A percentile compares a stretch with the other conserved stretches of the same genome.
These are phyloP conservation scores for Crithidia brevicula DNA, from an alignment of 208 protist genomes.

Conservation along the genomic window DNA sequence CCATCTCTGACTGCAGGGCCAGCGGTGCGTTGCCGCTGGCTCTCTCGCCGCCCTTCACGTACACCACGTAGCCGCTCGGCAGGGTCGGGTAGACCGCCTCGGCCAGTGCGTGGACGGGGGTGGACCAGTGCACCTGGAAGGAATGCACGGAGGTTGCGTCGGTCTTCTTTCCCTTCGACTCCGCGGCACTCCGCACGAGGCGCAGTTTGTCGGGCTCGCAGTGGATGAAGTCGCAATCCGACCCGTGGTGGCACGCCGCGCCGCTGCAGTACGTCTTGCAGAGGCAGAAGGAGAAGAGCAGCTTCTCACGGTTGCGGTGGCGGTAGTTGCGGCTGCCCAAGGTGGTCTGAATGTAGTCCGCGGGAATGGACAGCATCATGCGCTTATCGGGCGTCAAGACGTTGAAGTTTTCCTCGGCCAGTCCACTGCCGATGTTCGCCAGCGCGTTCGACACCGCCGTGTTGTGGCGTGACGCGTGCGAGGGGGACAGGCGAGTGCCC, in stretches of 20 bases:
- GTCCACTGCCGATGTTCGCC: constrained; percentile 26
- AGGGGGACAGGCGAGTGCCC: not conserved
- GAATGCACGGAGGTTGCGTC: constrained; percentile 23
- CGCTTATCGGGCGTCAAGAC: constrained; percentile 69
- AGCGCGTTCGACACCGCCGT: constrained; percentile 20
- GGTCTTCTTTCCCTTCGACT: constrained; percentile 14
- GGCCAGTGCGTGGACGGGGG: constrained; percentile 33
- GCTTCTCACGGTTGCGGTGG: constrained; percentile 41
- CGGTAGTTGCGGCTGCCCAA: constrained; percentile 55
- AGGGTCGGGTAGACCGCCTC: constrained; percentile 50
- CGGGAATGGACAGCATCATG: constrained; percentile 63
- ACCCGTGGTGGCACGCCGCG: constrained; percentile 47
- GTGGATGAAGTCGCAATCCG: constrained; percentile 73
- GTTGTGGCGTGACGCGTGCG: constrained; percentile 11
- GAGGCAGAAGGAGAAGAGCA: constrained; percentile 65
- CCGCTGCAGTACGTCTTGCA: constrained; percentile 58
- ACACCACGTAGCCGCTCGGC: constrained; percentile 39
- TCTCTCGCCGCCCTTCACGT: constrained; percentile 42
- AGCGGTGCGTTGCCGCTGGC: constrained; percentile 17
- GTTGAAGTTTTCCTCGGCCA: constrained; percentile 55
- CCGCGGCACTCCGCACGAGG: constrained; percentile 29
- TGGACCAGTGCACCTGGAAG: constrained; percentile 62
- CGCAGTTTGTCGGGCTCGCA: constrained; percentile 45
- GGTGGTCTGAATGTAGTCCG: constrained; percentile 55
- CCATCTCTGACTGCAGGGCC: constrained; percentile 41